These are phyloP conservation scores for Malania oleifera DNA, from an alignment of 164 flowering plant genomes.

Conservation along the genomic window DNA sequence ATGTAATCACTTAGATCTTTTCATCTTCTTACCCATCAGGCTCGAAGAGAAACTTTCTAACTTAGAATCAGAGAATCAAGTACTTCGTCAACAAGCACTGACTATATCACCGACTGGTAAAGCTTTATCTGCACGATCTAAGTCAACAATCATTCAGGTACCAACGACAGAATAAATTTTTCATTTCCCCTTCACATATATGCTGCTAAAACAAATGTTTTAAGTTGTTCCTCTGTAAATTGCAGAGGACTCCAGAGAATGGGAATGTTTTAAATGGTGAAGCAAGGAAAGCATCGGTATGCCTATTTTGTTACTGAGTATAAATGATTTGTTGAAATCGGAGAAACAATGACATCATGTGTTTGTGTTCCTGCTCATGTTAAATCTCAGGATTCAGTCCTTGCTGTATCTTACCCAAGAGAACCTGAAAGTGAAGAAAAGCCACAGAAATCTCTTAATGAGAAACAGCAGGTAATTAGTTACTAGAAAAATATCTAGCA, in stretches of 20 bases:
- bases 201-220: not conserved
- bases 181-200: not conserved
- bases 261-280: constrained; percentile 72
- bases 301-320: constrained; percentile 12
- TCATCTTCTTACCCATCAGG: no score
- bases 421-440: constrained; percentile 79
- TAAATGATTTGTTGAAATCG: not conserved
- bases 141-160: constrained; percentile 71
- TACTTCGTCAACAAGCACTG: constrained; percentile 93
- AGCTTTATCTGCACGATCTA: constrained; percentile 55
- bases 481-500: not conserved
- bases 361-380: constrained; percentile 4
- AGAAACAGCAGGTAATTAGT: constrained; percentile 74
- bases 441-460: constrained; percentile 88
- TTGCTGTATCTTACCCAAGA: constrained; percentile 38
- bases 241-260: constrained; percentile 84
- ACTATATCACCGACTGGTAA: constrained; percentile 83
- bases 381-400: constrained; percentile 48
- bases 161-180: not conserved
- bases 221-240: constrained; percentile 13
- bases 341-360: not conserved
- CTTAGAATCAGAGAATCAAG: constrained; percentile 91
- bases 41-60: constrained; percentile 90
- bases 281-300: constrained; percentile 44
- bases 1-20: not conserved